Percentiles rank a stretch among this genome's conserved stretches.
phyloP scores from a whole-genome alignment of 495 filamentous ascomycete genomes.

The Trichodelitschia bisporula region DNA sequence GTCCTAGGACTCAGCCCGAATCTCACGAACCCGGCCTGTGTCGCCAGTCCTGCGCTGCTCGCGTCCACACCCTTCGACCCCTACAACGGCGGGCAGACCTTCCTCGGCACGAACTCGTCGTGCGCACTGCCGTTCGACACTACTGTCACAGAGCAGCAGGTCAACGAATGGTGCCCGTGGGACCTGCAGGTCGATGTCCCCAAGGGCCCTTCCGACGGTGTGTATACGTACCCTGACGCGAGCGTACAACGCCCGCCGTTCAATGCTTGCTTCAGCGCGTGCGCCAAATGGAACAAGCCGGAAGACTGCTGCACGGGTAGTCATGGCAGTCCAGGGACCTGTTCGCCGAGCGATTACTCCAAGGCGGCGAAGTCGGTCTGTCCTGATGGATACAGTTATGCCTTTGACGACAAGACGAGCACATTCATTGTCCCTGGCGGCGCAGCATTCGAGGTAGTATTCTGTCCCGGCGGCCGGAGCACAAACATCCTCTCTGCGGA shows the following conservation, averaged over 20 bases:
- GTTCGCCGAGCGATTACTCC: constrained; percentile 36
- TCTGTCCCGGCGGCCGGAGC: constrained; percentile 45
- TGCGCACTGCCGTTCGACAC: constrained; percentile 40
- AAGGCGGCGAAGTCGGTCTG: constrained; percentile 42
- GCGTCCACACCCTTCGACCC: constrained; percentile 16
- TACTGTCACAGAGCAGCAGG: constrained; percentile 20
- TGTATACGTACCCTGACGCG: constrained; percentile 54
- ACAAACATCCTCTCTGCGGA: constrained; percentile 35
- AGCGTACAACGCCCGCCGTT: constrained; percentile 38
- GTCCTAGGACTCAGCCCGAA: constrained; percentile 38
- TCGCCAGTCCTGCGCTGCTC: constrained; percentile 35
- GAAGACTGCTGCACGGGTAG: constrained; percentile 45
- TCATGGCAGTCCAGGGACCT: constrained; percentile 29
- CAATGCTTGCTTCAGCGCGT: constrained; percentile 46
- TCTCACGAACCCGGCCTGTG: constrained; percentile 47
- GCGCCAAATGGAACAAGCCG: constrained; percentile 29
- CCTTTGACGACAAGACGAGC: constrained; percentile 47
- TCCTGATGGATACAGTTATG: constrained; percentile 60
- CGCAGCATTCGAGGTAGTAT: constrained; percentile 49
- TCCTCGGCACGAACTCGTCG: constrained; percentile 26
- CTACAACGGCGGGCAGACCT: constrained; percentile 13
- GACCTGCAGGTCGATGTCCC: constrained; percentile 40
- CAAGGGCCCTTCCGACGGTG: constrained; percentile 34
- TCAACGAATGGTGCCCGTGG: constrained; percentile 56
- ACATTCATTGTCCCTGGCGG: constrained; percentile 55